Base-by-base conservation (phyloP, 2,329 filamentous ascomycete species). In the Cladophialophora bantiana region DNA sequence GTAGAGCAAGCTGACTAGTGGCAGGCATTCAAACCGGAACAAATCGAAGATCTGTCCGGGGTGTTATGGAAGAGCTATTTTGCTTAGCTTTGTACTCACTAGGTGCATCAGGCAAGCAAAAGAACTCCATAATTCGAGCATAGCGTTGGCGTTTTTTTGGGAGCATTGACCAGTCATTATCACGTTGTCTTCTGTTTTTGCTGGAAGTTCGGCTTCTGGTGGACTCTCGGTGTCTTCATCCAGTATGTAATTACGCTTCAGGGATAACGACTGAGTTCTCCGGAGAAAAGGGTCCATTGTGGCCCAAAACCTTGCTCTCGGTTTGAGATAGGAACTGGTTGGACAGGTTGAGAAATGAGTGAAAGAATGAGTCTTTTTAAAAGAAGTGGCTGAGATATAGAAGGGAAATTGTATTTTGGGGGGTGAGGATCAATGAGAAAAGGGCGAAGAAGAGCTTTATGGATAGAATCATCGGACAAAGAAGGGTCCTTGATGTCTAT, bases 31-130 rank as follows among this genome's bases (percentile, higher is more conserved):
- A 93, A 93, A 32, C 82, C 90, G 35, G 95, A 98, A 73, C 94
- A 99, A 76, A 83, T 99, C 10, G 95, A 98, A 78, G 94, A 98
- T 76, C 79, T 99, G 66, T 94, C 97, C 75, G 95, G 95, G 60
- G 96, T 99, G 56, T 83, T 99, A 60, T 99, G 95, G 95, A 99
- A 99, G 89, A 98, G 94, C 79, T 99, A 99, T 78, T 99, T 99
- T 83, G 96, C 94, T 48, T 97, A 68, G 52, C 26, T 38, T 42
- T 31, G 53, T 38, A 36, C 59, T 31, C 4, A 54, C 45, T 31
- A 26, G 48, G 42, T 34, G 20, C 15, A 20, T 34, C 26, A 38
- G 20, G 34, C 26, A 31, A 2, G 13, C 48, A 20, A 18, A 15
- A 32, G 9, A 10, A 32, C 32, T 36, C n/a, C n/a, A 38, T 34